Evolutionary conservation across 495 filamentous ascomycete genomes (phyloP), one percentile per base, ranked within the genome.

Genomic region (Penicillium bialowiezense): DNA sequence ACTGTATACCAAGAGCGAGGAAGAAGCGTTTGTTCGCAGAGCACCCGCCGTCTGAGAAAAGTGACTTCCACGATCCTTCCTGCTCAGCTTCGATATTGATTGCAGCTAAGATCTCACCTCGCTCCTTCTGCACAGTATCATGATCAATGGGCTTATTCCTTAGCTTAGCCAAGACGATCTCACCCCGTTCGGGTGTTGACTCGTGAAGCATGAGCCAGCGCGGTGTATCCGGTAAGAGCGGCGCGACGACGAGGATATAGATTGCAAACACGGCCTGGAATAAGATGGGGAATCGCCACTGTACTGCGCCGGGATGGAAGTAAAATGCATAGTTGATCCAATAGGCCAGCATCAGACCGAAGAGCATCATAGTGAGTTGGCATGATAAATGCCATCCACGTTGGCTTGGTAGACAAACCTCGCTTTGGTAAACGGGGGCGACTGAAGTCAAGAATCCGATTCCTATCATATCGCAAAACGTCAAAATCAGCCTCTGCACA

Each of bases 221-320:
- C 10, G 65, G 64, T 4, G 62, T 65, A 32, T 69, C 64, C 15
- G 65, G 65, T 43, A 69, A 37, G 24, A 59, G 67, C 1, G 48
- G 48, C 2, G 54, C 57, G 10, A 62, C 28, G 29, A 43, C n/a
- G 1, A 67, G 39, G 34, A 65, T 51, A 36, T 60, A 56, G 12
- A 70, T 41, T 8, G 57, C 56, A 59, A 79, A 78, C 34, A 79
- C 45, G 40, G 74, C 69, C 48, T 80, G 75, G 39, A 79, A 70
- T 3, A 68, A 63, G 3, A 80, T 52, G 2, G 76, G 76, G 26
- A 80, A 67, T 24, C 76, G 60, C 76, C 77, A 79, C 14, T 66
- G 60, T 8, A 74, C 50, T 9, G 59, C 52, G 1, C 75, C 73
- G 6, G 55, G 49, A 8, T 68, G 63, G 43, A 69, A 77, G n/a